Percentiles rank a stretch among this genome's conserved stretches.
Conservation (phyloP, 2,329 filamentous ascomycete species). For the Apiospora marii region DNA sequence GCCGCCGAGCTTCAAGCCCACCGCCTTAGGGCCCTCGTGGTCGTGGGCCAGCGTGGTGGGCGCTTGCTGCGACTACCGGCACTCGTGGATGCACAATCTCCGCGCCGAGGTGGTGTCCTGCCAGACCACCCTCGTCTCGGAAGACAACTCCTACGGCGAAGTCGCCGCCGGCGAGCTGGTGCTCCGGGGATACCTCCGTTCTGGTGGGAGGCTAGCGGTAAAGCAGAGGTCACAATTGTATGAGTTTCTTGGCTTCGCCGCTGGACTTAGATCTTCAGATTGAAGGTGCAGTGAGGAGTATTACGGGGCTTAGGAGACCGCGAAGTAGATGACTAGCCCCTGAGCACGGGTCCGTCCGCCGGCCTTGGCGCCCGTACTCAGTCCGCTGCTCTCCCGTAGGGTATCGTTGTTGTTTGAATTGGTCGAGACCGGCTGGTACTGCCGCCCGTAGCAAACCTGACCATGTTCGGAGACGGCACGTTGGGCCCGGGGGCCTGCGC, state of each 20-base stretch:
- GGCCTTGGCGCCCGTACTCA: too few species aligned
- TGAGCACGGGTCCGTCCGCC: too few species aligned
- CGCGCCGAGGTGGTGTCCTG: not conserved
- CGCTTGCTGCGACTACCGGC: not conserved
- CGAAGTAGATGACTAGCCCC: too few species aligned
- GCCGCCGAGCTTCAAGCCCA: not conserved
- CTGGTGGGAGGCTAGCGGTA: not conserved
- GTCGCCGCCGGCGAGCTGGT: not conserved
- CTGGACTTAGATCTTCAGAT: too few species aligned
- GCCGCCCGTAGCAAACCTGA: too few species aligned
- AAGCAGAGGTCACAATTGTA: not conserved
- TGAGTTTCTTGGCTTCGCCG: not conserved
- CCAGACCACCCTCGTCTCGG: not conserved
- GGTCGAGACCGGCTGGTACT: too few species aligned
- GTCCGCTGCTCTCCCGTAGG: too few species aligned
- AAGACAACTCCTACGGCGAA: not conserved
- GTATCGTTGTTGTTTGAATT: too few species aligned
- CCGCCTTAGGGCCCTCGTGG: not conserved
- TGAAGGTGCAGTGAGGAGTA: too few species aligned
- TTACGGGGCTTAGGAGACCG: too few species aligned
- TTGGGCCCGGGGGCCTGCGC: slow-evolving; percentile 51
- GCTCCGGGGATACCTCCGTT: not conserved
- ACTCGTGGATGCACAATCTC: not conserved
- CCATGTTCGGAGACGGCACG: too few species aligned
- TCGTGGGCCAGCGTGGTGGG: not conserved